Evolutionary conservation across 2,329 filamentous ascomycete genomes (phyloP), one percentile per base, ranked within the genome.

Genomic region (Biscogniauxia sp.): DNA sequence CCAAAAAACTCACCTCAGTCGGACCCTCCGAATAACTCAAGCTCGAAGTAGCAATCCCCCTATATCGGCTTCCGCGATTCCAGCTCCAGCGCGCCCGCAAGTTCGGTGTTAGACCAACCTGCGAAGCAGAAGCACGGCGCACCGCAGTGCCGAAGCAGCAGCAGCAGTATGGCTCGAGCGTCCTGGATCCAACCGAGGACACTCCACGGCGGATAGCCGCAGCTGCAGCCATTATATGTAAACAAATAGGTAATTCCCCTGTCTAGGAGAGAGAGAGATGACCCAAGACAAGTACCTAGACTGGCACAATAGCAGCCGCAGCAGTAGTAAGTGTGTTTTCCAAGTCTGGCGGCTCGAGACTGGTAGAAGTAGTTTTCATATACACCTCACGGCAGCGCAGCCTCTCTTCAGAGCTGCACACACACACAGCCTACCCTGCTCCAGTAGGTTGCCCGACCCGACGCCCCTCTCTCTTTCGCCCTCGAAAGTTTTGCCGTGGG

Each of bases 11-110:
- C 65, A 77, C 76, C 60, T 74, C 70, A 3, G 54, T 66, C 5
- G 74, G 71, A 8, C 76, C 76, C 58, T 71, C 68, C 20, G 63
- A 66, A 62, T 72, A 71, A 55, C 73, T 76, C 60, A 66, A 53
- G 6, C 70, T 74, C 53, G 73, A 66, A 6, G 70, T 66, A 13
- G 63, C 53, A 28, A 68, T 45, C 20, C 65, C 64, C 61, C 74
- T 70, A 32, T 53, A 23, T 13, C 63, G 64, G 19, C 45, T 23
- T 6, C 37, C 20, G 41, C 28, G 20, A 37, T 19, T 49, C 37
- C 55, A 56, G 55, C 23, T 41, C 23, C 57, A 53, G 26, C 57
- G 56, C 37, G 50, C 56, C 2, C 37, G 37, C 37, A 45, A 11
- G 11, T n/a, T n/a, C 37, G 37, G 50, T 19, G 17, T 6, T 51